Conservation (phyloP, 768 basidiomycete genomes). For the Mycena crocata region DNA sequence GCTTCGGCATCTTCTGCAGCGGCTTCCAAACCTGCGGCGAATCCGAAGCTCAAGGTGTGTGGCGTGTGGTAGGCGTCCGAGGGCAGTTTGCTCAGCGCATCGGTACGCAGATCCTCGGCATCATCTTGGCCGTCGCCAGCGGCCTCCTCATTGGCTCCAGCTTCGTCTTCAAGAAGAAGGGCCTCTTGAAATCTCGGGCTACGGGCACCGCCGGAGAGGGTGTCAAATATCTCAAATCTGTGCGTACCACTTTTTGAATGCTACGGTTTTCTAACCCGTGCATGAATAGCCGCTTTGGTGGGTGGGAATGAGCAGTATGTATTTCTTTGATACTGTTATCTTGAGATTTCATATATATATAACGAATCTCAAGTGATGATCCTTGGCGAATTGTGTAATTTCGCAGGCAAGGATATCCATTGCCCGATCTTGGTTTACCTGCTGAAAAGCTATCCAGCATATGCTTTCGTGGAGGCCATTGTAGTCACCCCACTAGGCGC, state of each 20-base stretch:
- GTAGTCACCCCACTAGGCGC: constrained; percentile 98
- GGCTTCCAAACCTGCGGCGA: neutral
- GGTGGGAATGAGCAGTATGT: constrained; percentile 88
- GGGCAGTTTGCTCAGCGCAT: neutral
- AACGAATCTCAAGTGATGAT: constrained; percentile 80
- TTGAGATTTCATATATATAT: neutral
- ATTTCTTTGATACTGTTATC: neutral
- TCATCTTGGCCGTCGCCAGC: constrained; percentile 78
- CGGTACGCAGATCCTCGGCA: constrained; percentile 72
- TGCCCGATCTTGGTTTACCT: neutral
- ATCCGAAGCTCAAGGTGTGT: constrained; percentile 3
- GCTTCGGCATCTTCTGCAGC: neutral
- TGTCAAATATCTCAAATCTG: constrained; percentile 93
- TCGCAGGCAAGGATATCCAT: constrained; percentile 66
- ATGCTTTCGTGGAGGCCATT: constrained; percentile 91
- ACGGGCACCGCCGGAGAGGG: constrained; percentile 85
- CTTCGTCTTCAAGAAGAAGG: constrained; percentile 99
- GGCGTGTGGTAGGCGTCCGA: neutral
- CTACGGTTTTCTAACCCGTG: neutral
- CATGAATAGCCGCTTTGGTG: constrained; percentile 83
- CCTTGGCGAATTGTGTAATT: constrained; percentile 87
- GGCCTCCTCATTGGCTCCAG: constrained; percentile 91
- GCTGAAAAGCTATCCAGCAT: constrained; percentile 55
- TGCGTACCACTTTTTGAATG: constrained; percentile 50
- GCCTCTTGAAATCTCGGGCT: constrained; percentile 81